Percentiles rank a stretch among this genome's conserved stretches.
Conservation (phyloP, 148 eudicot genomes). For the Camellia japonica region DNA sequence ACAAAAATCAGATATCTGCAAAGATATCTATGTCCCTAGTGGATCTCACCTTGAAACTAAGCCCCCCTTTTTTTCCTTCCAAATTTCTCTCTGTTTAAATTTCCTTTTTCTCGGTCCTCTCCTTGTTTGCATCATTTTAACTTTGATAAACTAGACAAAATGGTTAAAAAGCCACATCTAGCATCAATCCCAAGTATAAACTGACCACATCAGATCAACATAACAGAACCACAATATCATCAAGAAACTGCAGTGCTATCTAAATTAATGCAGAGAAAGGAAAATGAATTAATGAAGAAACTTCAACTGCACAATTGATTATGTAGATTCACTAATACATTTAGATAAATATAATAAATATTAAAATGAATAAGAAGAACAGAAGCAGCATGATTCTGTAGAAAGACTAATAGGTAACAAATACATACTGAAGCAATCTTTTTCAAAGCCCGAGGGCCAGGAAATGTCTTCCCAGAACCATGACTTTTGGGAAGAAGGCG, state of each 20-base stretch:
- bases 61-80: too few relatives aligned
- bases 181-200: neutral
- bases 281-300: neutral
- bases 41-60: conserved; percentile 2
- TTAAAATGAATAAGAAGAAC: conserved; percentile 19
- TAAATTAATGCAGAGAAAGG: too few relatives aligned
- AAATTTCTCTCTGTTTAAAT: neutral
- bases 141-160: neutral
- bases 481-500: conserved; percentile 90
- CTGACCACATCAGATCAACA: conserved; percentile 8
- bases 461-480: conserved; percentile 91
- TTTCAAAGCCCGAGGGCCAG: conserved; percentile 72
- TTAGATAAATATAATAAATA: neutral
- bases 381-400: neutral
- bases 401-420: conserved; percentile 7
- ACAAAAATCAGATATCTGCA: neutral
- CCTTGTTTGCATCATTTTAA: neutral
- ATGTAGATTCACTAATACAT: conserved; percentile 3
- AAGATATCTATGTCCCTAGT: neutral
- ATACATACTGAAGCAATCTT: conserved; percentile 52
- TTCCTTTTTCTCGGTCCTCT: neutral
- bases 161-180: neutral
- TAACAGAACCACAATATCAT: neutral
- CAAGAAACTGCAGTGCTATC: neutral
- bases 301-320: neutral